A percentile compares a stretch with the other conserved stretches of the same genome.
These are phyloP conservation scores for Kickxella alabastrina DNA, from an alignment of 192 early-diverging fungal species.

Conservation along the genomic window DNA sequence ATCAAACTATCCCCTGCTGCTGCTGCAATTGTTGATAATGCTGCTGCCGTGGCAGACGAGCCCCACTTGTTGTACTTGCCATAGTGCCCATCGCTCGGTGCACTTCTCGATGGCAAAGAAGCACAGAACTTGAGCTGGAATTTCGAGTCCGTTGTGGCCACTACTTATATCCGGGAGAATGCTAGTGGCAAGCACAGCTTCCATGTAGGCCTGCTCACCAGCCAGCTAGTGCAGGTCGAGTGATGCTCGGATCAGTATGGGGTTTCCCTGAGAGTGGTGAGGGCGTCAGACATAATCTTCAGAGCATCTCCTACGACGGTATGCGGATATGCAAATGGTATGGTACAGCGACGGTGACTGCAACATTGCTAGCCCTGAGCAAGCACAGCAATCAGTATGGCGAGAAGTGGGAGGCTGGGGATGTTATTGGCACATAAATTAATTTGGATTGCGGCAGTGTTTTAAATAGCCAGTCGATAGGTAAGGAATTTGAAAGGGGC, in stretches of 20 bases:
- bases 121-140: constrained; percentile 44
- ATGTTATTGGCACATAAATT: constrained; percentile 31
- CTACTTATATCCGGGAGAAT: constrained; percentile 29
- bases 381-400: constrained; percentile 26
- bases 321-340: constrained; percentile 37
- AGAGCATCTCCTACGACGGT: constrained; percentile 45
- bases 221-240: constrained; percentile 36
- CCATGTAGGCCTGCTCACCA: constrained; percentile 31
- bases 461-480: constrained; percentile 29
- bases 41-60: no score
- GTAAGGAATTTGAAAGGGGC: constrained; percentile 36
- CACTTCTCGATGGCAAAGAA: constrained; percentile 28
- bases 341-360: constrained; percentile 26
- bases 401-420: constrained; percentile 39
- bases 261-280: constrained; percentile 46
- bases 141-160: constrained; percentile 36
- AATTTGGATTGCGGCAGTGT: constrained; percentile 39
- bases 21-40: no score
- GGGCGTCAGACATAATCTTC: constrained; percentile 45
- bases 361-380: no score
- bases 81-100: constrained; percentile 21
- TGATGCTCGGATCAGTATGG: constrained; percentile 43
- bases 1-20: no score
- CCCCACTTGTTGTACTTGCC: no score
- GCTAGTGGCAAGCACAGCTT: constrained; percentile 42